phyloP scores from a whole-genome alignment of 495 filamentous ascomycete species.

The Aspergillus affinis region DNA sequence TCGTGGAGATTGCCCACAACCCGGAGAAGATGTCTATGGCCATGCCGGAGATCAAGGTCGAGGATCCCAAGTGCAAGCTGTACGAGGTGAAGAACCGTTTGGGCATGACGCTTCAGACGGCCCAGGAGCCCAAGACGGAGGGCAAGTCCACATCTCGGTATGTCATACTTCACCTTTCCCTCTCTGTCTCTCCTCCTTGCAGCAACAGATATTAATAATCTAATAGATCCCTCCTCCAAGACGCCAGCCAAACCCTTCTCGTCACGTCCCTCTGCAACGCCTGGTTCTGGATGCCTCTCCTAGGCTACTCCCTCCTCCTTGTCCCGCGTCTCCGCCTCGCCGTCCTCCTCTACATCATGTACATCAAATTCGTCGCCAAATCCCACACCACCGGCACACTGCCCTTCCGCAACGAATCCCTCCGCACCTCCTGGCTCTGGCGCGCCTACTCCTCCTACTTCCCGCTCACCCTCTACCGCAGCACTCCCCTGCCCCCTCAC shows the following conservation, averaged over 20 bases:
- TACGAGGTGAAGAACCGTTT: slow-evolving; percentile 14
- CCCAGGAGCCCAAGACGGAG: slow-evolving; percentile 1
- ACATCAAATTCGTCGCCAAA: slow-evolving; percentile 65
- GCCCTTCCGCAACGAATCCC: slow-evolving; percentile 62
- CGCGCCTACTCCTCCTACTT: slow-evolving; percentile 24
- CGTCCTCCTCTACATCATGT: slow-evolving; percentile 70
- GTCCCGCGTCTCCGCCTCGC: slow-evolving; percentile 21
- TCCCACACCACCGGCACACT: slow-evolving; percentile 64
- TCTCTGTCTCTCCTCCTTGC: no score
- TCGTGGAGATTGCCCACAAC: slow-evolving; percentile 22
- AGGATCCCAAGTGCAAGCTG: slow-evolving; percentile 10
- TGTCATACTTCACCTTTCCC: background rate
- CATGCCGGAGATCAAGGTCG: slow-evolving; percentile 12
- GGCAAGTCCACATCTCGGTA: slow-evolving; percentile 14
- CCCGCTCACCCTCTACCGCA: slow-evolving; percentile 20
- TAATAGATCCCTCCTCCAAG: slow-evolving; percentile 13
- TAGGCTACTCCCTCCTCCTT: slow-evolving; percentile 23
- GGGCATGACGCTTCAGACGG: slow-evolving; percentile 17
- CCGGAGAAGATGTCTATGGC: slow-evolving; percentile 23
- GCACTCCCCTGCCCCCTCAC: slow-evolving; percentile 54
- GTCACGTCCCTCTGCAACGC: slow-evolving; percentile 20
- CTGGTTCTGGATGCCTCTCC: slow-evolving; percentile 21
- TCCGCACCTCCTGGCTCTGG: slow-evolving; percentile 54
- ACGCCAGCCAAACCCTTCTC: slow-evolving; percentile 14
- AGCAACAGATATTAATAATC: background rate